These are phyloP conservation scores for Coemansia sp. DNA, from an alignment of 192 early-diverging fungal species.

Conservation along the genomic window DNA sequence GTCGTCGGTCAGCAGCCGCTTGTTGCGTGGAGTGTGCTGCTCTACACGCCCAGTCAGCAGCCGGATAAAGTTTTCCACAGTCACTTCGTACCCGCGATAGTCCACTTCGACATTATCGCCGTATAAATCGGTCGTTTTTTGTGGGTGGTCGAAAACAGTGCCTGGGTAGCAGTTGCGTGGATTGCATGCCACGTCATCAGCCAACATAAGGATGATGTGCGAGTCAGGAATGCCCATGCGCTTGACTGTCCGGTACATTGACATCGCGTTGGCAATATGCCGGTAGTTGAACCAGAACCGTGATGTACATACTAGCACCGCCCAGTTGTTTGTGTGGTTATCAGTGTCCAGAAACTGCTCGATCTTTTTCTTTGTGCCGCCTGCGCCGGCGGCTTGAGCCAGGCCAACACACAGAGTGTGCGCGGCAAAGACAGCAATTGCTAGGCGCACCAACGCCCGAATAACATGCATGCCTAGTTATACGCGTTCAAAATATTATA, in stretches of 20 bases:
- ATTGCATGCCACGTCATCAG: slow-evolving; percentile 99
- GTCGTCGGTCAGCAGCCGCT: slow-evolving; percentile 92
- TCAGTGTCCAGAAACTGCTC: slow-evolving; percentile 61
- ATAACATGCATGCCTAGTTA: slow-evolving; percentile 2
- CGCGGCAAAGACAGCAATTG: neutral
- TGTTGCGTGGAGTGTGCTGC: slow-evolving; percentile 85
- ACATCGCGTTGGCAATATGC: slow-evolving; percentile 97
- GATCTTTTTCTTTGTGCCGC: slow-evolving; percentile 12
- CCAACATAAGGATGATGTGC: slow-evolving; percentile 98
- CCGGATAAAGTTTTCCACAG: slow-evolving; percentile 97
- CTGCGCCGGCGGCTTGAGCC: neutral
- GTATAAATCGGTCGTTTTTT: slow-evolving; percentile 80
- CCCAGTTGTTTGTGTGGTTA: slow-evolving; percentile 97
- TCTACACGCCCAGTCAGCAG: slow-evolving; percentile 84
- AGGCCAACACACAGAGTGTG: neutral
- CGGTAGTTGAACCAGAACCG: slow-evolving; percentile 99
- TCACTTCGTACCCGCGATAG: slow-evolving; percentile 99
- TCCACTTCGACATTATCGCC: slow-evolving; percentile 98
- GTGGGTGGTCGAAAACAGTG: slow-evolving; percentile 90
- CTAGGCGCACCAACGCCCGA: slow-evolving; percentile 3
- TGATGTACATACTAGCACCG: slow-evolving; percentile 95
- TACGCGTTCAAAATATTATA: too few species aligned
- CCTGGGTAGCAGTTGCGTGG: slow-evolving; percentile 88
- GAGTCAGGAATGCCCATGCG: slow-evolving; percentile 97
- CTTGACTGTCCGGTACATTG: slow-evolving; percentile 98